Conservation (phyloP, 495 filamentous ascomycete species). For the Penicillium salamii region DNA sequence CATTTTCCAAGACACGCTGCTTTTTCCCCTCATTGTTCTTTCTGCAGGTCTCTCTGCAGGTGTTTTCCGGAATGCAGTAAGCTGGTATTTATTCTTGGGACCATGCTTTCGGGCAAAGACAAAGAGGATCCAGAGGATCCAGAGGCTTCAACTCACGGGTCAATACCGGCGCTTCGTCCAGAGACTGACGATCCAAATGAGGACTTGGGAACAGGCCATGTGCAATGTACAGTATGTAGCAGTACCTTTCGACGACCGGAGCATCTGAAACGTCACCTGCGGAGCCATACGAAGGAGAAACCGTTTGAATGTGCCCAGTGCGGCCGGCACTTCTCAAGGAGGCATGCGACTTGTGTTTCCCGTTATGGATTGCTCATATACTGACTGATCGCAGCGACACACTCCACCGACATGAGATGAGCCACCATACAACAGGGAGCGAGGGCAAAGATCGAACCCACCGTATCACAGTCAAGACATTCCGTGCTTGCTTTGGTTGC, state of each 20-base stretch:
- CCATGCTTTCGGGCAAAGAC: constrained; percentile 34
- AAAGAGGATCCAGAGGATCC: no score
- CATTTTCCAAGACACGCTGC: constrained; percentile 1
- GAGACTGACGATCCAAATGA: constrained; percentile 11
- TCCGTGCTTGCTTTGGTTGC: constrained; percentile 54
- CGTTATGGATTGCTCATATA: not conserved
- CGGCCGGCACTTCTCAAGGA: constrained; percentile 63
- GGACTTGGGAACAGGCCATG: constrained; percentile 22
- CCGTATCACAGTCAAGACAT: constrained; percentile 45
- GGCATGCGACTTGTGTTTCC: constrained; percentile 29
- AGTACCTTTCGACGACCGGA: constrained; percentile 65
- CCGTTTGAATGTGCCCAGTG: constrained; percentile 67
- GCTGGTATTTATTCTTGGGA: constrained; percentile 12
- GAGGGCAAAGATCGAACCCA: constrained; percentile 41
- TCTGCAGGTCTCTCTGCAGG: constrained; percentile 2
- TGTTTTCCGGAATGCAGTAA: constrained; percentile 17
- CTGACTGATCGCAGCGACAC: constrained; percentile 42
- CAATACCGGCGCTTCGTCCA: not conserved
- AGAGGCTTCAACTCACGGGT: constrained; percentile 9
- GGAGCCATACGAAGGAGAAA: constrained; percentile 69
- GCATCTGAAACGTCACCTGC: constrained; percentile 69
- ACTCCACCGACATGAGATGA: constrained; percentile 54
- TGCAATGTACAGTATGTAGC: constrained; percentile 49
- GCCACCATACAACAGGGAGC: constrained; percentile 42
- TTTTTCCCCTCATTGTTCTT: constrained; percentile 12